Conservation (phyloP, 305 asterid species). For the Solanum aculeatissimum region DNA sequence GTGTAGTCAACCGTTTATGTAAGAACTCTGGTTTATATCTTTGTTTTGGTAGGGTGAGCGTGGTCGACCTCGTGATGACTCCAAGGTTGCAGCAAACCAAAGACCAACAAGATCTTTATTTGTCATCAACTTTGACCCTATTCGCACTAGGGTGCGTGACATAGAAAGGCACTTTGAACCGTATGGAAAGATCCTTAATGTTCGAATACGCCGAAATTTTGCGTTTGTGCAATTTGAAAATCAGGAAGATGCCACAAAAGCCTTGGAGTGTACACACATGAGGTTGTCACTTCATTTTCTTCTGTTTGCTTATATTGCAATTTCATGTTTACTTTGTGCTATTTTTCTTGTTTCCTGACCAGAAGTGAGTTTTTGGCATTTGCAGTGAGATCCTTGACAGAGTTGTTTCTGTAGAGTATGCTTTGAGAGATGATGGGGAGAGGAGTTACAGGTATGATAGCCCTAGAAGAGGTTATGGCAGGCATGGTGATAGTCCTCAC, state of each 20-base stretch:
- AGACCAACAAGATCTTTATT: conserved; percentile 76
- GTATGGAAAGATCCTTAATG: conserved; percentile 67
- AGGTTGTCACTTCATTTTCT: conserved; percentile 26
- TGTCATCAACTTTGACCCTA: conserved; percentile 88
- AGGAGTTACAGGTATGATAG: conserved; percentile 45
- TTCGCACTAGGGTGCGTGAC: conserved; percentile 52
- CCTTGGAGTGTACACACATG: conserved; percentile 87
- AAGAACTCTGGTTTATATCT: neutral
- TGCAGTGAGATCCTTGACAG: conserved; percentile 78
- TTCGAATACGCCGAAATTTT: conserved; percentile 80
- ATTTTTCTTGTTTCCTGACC: neutral
- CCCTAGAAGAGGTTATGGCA: conserved; percentile 35
- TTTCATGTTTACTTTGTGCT: neutral
- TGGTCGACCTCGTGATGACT: conserved; percentile 56
- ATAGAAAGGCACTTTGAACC: conserved; percentile 88
- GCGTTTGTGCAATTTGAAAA: conserved; percentile 90
- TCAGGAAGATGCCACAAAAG: conserved; percentile 87
- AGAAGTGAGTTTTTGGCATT: neutral
- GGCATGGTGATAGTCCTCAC: conserved; percentile 29
- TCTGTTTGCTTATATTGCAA: neutral
- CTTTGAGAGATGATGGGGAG: conserved; percentile 84
- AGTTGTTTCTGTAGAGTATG: conserved; percentile 90
- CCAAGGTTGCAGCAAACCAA: conserved; percentile 44
- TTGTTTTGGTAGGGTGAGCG: conserved; percentile 66
- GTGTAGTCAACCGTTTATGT: neutral